Evolutionary conservation across 768 basidiomycete species (phyloP).

Genomic region (Boletus barrowsii): DNA sequence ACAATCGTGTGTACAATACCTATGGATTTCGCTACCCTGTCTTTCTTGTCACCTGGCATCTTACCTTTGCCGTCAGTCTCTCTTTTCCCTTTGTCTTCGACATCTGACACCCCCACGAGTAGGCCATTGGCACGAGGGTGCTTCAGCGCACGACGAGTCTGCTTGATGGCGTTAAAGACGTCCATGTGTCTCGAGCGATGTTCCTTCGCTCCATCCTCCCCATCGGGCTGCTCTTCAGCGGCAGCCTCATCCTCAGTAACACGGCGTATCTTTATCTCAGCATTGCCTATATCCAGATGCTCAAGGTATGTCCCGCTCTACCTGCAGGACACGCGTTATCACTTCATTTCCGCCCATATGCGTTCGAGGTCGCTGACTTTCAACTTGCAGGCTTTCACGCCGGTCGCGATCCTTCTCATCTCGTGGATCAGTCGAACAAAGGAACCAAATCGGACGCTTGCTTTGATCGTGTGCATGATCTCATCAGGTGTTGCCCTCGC

Average conservation of each 20-base stretch:
- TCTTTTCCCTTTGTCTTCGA: neutral
- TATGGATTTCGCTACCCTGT: conserved; percentile 87
- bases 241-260: conserved; percentile 87
- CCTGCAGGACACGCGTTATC: neutral
- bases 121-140: conserved; percentile 84
- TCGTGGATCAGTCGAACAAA: conserved; percentile 88
- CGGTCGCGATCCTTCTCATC: conserved; percentile 88
- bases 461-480: conserved; percentile 85
- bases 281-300: conserved; percentile 96
- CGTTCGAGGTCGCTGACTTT: neutral
- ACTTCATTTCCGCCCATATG: neutral
- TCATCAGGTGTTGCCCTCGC: conserved; percentile 87
- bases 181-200: conserved; percentile 74
- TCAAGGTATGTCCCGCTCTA: conserved; percentile 55
- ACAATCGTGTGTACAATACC: conserved; percentile 84
- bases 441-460: conserved; percentile 79
- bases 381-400: conserved; percentile 71
- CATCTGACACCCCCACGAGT: conserved; percentile 1
- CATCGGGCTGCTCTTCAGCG: conserved; percentile 91
- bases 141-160: conserved; percentile 79
- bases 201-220: conserved; percentile 87
- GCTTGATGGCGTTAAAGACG: conserved; percentile 74
- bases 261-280: conserved; percentile 89
- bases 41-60: conserved; percentile 88
- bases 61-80: conserved; percentile 58